Base-by-base conservation (phyloP, 2,329 filamentous ascomycete genomes). In the Diplodia intermedia region DNA sequence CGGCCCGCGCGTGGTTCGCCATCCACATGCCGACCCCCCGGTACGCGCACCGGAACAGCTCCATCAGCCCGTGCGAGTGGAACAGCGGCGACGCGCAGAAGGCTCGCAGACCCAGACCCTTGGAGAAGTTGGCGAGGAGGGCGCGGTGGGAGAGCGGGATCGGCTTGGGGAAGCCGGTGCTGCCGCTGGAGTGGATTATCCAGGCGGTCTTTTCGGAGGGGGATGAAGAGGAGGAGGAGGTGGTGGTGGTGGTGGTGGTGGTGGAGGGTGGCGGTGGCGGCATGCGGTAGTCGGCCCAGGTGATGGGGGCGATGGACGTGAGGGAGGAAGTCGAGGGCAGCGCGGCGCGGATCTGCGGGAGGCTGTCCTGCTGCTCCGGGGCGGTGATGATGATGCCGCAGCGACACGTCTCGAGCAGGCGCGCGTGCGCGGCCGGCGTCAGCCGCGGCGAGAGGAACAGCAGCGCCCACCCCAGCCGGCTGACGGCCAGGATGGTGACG, bases 151-250 rank as follows among this genome's bases (percentile, higher is more conserved):
- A 86, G 56, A 87, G 84, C 67, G 82, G 86, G 57, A 90, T 89
- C 0, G 88, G 87, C 69, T 89, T 90, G 0, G 88, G 88, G 0
- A 89, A 78, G 0, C 87, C 87, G 0, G 88, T 89, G 0, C 85
- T 87, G 11, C 88, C 87, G 29, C 79, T 82, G 1, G 82, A 84
- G 70, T 85, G 83, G 20, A 85, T 79, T 61, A 82, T 84, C 79
- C 76, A 80, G 67, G 79, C 74, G 70, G 72, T 18, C 49, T 49
- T 20, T 18, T 36, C 80, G 76, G 29, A 0, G 7, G n/a, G 11
- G 1, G 29, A 70, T 73, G 2, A 54, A 60, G 2, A 72, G 62
- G 23, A 78, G 72, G 2, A 43, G 57, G 60, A 1, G 72, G 31
- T 33, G 31, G 23, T 26, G 23, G 23, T 23, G 23, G 78, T 73